Conservation (phyloP, 1,284 basidiomycete species). For the Hemileia vastatrix region DNA sequence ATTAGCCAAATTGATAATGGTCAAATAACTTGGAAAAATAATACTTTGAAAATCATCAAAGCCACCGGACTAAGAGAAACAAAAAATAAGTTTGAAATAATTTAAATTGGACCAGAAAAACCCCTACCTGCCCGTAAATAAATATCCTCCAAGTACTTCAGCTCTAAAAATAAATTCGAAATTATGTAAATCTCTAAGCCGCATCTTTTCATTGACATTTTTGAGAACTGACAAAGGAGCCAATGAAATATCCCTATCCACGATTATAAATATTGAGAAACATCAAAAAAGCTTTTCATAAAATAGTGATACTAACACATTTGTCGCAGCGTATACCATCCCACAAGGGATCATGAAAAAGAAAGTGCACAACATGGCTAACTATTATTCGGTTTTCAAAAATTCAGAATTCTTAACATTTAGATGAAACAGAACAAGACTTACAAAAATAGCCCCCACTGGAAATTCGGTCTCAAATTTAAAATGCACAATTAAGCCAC, state of each 20-base stretch:
- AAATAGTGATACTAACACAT: slow-evolving; percentile 3
- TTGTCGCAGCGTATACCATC: slow-evolving; percentile 19
- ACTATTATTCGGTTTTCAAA: not conserved
- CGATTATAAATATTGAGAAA: not conserved
- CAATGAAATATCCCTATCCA: slow-evolving; percentile 19
- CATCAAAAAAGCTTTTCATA: not conserved
- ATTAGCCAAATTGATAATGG: not conserved
- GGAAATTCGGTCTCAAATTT: slow-evolving; percentile 20
- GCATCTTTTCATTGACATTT: too few species aligned
- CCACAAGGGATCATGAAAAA: slow-evolving; percentile 21
- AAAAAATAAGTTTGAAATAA: not conserved
- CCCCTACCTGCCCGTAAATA: slow-evolving; percentile 15
- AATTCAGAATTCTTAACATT: not conserved
- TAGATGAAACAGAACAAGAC: not conserved
- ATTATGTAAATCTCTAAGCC: too few species aligned
- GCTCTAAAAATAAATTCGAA: too few species aligned
- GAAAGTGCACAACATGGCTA: slow-evolving; percentile 14
- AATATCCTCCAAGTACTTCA: slow-evolving; percentile 17
- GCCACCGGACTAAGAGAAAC: slow-evolving; percentile 11
- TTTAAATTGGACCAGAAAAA: not conserved
- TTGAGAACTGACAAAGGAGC: slow-evolving; percentile 12
- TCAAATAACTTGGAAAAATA: not conserved
- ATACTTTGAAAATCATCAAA: slow-evolving; percentile 20
- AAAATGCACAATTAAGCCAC: slow-evolving; percentile 10
- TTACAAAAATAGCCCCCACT: slow-evolving; percentile 21